phyloP scores from a whole-genome alignment of 1,139 yeast genomes.

The Meyerozyma athensensis region DNA sequence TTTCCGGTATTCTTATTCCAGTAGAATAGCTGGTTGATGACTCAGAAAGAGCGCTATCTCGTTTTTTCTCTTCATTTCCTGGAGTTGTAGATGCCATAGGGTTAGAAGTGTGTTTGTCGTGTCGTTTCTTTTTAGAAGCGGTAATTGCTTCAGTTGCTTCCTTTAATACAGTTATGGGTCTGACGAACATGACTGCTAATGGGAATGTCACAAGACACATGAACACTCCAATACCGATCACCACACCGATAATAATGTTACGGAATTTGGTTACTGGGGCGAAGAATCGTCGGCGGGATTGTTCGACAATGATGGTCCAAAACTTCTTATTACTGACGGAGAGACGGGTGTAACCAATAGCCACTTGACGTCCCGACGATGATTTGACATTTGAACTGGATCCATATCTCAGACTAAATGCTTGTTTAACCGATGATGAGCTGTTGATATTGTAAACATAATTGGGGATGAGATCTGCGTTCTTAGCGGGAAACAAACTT shows the following conservation, averaged over 20 bases:
- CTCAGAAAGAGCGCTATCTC: slow-evolving; percentile 1
- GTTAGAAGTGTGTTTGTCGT: neutral
- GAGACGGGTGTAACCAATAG: slow-evolving; percentile 69
- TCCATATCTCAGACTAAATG: slow-evolving; percentile 42
- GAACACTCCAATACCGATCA: slow-evolving; percentile 72
- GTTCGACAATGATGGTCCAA: slow-evolving; percentile 83
- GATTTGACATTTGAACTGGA: slow-evolving; percentile 42
- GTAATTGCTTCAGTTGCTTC: slow-evolving; percentile 73
- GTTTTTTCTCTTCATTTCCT: slow-evolving; percentile 2
- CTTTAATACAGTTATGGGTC: slow-evolving; percentile 77
- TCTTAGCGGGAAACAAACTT: slow-evolving; percentile 30
- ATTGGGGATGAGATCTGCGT: slow-evolving; percentile 17
- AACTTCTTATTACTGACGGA: slow-evolving; percentile 38
- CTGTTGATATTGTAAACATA: slow-evolving; percentile 23
- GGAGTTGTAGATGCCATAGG: neutral
- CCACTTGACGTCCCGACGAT: slow-evolving; percentile 42
- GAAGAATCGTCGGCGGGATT: slow-evolving; percentile 53
- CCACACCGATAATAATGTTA: slow-evolving; percentile 72
- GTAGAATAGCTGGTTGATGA: neutral
- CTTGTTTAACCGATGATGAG: slow-evolving; percentile 36
- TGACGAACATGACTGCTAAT: slow-evolving; percentile 76
- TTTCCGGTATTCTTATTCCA: slow-evolving; percentile 42
- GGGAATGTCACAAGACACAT: slow-evolving; percentile 76
- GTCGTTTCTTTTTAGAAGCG: slow-evolving; percentile 22
- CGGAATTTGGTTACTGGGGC: slow-evolving; percentile 60